These are phyloP conservation scores for Pyricularia sp. DNA, from an alignment of 2,329 filamentous ascomycete species.

Conservation along the genomic window DNA sequence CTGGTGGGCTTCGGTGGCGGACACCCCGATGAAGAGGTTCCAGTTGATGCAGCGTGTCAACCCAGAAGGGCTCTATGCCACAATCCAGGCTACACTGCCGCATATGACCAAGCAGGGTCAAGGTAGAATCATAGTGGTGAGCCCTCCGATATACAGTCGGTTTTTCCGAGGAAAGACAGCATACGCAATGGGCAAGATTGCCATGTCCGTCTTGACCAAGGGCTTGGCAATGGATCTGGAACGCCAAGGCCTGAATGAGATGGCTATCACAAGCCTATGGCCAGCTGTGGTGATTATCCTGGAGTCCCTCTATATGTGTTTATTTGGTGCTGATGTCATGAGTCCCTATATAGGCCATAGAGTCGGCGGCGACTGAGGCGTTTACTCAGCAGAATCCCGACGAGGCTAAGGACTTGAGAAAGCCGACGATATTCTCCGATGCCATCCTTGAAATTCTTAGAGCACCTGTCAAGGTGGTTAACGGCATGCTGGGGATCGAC, in stretches of 20 bases:
- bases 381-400: conserved; percentile 33
- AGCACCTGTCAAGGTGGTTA: conserved; percentile 51
- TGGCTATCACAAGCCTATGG: conserved; percentile 79
- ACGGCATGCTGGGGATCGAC: conserved; percentile 64
- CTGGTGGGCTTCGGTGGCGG: conserved; percentile 69
- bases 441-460: conserved; percentile 65
- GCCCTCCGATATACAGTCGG: conserved; percentile 74
- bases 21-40: conserved; percentile 68
- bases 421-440: conserved; percentile 67
- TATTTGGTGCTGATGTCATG: not conserved
- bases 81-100: conserved; percentile 59
- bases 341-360: conserved; percentile 40
- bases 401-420: conserved; percentile 51
- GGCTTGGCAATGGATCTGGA: conserved; percentile 76
- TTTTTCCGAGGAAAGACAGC: conserved; percentile 83
- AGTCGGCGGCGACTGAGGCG: conserved; percentile 62
- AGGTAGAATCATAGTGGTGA: conserved; percentile 67
- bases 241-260: conserved; percentile 51
- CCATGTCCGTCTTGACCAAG: conserved; percentile 73
- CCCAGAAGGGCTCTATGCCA: conserved; percentile 65
- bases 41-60: conserved; percentile 70
- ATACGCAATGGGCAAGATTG: conserved; percentile 71
- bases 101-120: conserved; percentile 46
- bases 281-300: conserved; percentile 54
- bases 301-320: conserved; percentile 4